Evolutionary conservation across 306 rosid genomes (phyloP).

Genomic region (Ziziphus jujuba): DNA sequence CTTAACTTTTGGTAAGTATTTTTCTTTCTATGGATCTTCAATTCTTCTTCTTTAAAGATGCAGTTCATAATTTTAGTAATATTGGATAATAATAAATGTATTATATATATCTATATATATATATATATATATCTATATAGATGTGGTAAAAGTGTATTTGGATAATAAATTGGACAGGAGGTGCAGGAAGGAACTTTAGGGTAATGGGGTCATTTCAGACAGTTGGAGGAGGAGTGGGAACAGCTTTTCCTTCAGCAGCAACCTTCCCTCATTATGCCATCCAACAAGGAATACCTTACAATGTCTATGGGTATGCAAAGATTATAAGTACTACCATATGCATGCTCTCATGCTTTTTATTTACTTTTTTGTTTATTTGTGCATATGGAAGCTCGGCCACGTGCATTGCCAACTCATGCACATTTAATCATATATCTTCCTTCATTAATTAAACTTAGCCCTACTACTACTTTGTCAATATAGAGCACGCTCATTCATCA

Average conservation of each 20-base stretch:
- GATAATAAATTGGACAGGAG: constrained; percentile 16
- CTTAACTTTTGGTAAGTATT: no score
- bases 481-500: constrained; percentile 26
- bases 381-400: constrained; percentile 35
- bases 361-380: background rate
- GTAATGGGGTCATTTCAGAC: constrained; percentile 84
- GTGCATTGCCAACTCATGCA: constrained; percentile 74
- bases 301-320: constrained; percentile 67
- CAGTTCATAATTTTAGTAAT: no score
- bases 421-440: constrained; percentile 26
- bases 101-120: no score
- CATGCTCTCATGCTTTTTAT: background rate
- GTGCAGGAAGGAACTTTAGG: constrained; percentile 81
- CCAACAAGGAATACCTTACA: constrained; percentile 46
- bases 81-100: no score
- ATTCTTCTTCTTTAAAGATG: no score
- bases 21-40: no score
- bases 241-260: constrained; percentile 80
- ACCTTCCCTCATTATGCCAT: constrained; percentile 61
- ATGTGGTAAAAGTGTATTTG: background rate
- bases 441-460: constrained; percentile 13
- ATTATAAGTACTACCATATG: constrained; percentile 4
- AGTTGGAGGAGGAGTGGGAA: constrained; percentile 64
- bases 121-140: no score
- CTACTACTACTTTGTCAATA: background rate